Evolutionary conservation across 2,329 filamentous ascomycete genomes (phyloP), one percentile per base, ranked within the genome.

Genomic region (Arthrocladium fulminans): DNA sequence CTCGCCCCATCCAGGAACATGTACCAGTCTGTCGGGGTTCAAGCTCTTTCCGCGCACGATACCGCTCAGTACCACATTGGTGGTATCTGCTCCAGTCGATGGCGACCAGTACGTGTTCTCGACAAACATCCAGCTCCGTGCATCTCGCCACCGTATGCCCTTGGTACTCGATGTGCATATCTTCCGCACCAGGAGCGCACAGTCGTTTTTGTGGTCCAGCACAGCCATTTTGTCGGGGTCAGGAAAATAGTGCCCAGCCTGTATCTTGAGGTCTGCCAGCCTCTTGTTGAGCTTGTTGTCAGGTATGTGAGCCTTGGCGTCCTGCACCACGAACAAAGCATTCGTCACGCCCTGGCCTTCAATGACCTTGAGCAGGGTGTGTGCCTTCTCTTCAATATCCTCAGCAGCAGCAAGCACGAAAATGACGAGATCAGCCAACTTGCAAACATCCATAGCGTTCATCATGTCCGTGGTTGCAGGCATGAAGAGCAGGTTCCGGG

Each of bases 281-380:
- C 94, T 80, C 51, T 88, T 83, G 0, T 80, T 74, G 50, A 83
- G 76, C 64, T 84, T 83, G 67, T 96, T 96, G 7, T 81, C 74
- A 0, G 87, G 81, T 57, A 94, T 84, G 32, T 95, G 72, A 51
- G 77, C 78, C 49, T 90, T 83, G 10, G 97, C 71, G 3, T 82
- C 81, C 60, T 94, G 84, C 0, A 94, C 88, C 10, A 87, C 78
- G 0, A 87, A 88, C 60, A 94, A 80, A n/a, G 94, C 77, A 19
- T 88, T 97, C 1, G 90, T 95, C 57, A 98, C 80, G 60, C 92
- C 92, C 69, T 98, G 92, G 59, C 88, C 86, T 69, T 96, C 89
- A 25, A 97, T 83, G 41, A 85, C 84, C 59, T 87, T 81, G 53
- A 98, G 73, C 50, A 97, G 83, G 58, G 88, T 71, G 67, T 97